Percentiles rank a stretch among this genome's conserved stretches.
These are phyloP conservation scores for Magnaporthales sp. DNA, from an alignment of 2,329 filamentous ascomycete genomes.

Conservation along the genomic window DNA sequence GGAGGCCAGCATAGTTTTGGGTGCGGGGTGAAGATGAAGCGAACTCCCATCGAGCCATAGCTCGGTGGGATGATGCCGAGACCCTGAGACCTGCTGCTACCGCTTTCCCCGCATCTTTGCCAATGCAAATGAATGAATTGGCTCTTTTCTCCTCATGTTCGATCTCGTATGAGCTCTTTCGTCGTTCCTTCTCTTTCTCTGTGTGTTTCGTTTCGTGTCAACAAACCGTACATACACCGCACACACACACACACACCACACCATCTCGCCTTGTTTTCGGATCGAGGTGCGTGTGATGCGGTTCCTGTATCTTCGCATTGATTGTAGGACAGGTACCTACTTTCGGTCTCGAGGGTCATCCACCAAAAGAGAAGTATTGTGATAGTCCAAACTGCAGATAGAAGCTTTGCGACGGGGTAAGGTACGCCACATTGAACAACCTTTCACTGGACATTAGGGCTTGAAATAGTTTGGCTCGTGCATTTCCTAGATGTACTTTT, in stretches of 20 bases:
- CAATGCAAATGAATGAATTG: background rate
- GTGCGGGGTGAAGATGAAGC: background rate
- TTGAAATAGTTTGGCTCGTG: background rate
- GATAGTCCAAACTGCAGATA: background rate
- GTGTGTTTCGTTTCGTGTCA: background rate
- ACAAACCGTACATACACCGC: background rate
- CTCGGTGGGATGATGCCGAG: background rate
- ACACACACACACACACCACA: background rate
- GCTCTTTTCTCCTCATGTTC: background rate
- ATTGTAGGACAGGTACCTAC: background rate
- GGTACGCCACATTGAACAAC: background rate
- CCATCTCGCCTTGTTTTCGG: background rate
- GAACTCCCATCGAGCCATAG: background rate
- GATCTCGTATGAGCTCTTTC: background rate
- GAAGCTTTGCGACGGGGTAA: background rate
- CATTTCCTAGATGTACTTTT: background rate
- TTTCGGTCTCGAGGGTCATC: background rate
- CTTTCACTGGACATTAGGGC: background rate
- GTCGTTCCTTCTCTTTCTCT: background rate
- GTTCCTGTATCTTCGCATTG: background rate
- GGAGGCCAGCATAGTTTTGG: background rate
- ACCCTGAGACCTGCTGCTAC: background rate
- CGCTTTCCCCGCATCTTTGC: background rate
- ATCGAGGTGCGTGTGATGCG: background rate
- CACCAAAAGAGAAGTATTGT: background rate